Conservation (phyloP, 768 basidiomycete genomes). For the Suillus brevipes region DNA sequence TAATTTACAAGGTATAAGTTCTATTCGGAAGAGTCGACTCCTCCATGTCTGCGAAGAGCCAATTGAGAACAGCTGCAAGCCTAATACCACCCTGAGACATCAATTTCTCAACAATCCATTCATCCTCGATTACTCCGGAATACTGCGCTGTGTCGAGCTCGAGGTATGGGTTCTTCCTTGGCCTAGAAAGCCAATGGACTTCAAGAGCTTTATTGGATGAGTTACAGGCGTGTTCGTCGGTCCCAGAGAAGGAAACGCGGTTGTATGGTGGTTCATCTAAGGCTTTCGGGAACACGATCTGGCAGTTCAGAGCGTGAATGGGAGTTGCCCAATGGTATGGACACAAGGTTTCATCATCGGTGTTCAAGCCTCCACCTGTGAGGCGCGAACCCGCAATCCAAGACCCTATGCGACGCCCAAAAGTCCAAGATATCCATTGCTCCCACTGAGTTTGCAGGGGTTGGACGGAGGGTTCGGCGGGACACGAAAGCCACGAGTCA, state of each 20-base stretch:
- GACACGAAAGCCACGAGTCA: slow-evolving; percentile 68
- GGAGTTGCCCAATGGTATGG: slow-evolving; percentile 79
- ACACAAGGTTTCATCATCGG: slow-evolving; percentile 64
- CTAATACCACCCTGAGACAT: slow-evolving; percentile 82
- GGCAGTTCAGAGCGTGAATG: slow-evolving; percentile 79
- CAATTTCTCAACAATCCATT: slow-evolving; percentile 77
- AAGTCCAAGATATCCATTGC: slow-evolving; percentile 22
- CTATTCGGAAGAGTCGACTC: not conserved
- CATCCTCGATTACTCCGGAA: slow-evolving; percentile 61
- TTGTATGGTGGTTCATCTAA: slow-evolving; percentile 54
- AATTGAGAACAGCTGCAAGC: slow-evolving; percentile 82
- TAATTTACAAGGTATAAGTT: not conserved
- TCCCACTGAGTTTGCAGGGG: slow-evolving; percentile 28
- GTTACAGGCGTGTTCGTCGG: slow-evolving; percentile 4
- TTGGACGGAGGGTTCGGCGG: slow-evolving; percentile 28
- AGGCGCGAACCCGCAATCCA: slow-evolving; percentile 15
- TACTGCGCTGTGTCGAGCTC: slow-evolving; percentile 86
- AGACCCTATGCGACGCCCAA: slow-evolving; percentile 10
- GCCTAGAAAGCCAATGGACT: not conserved
- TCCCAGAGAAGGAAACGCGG: slow-evolving; percentile 20
- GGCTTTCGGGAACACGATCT: slow-evolving; percentile 74
- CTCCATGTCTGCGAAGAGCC: slow-evolving; percentile 52
- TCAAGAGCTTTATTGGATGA: not conserved
- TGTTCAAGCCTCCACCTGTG: slow-evolving; percentile 29
- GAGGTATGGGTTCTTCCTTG: slow-evolving; percentile 40